These are phyloP conservation scores for Candida nemodendra DNA, from an alignment of 805 yeast species.

Conservation along the genomic window DNA sequence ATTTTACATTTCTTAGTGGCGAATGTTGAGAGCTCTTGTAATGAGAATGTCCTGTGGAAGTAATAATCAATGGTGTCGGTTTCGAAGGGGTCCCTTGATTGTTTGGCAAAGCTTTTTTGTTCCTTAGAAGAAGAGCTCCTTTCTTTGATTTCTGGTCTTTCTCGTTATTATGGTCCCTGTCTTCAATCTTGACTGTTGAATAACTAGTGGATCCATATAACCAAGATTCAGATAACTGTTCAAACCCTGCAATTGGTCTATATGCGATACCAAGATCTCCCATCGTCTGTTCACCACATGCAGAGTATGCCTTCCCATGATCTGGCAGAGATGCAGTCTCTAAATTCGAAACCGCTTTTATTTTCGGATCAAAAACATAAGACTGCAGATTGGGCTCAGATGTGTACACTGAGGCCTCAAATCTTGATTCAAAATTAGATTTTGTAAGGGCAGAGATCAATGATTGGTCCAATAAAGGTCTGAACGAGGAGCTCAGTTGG, in stretches of 20 bases:
- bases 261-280: background rate
- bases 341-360: background rate
- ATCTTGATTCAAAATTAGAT: background rate
- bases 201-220: no score
- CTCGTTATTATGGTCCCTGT: no score
- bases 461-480: background rate
- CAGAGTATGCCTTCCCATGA: no score
- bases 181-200: no score
- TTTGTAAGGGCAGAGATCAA: background rate
- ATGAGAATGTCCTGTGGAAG: background rate
- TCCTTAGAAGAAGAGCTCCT: background rate
- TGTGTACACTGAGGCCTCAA: background rate
- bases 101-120: background rate
- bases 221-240: background rate
- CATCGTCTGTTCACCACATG: background rate
- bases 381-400: background rate
- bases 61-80: background rate
- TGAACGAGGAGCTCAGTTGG: background rate
- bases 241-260: background rate
- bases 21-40: slow-evolving; percentile 8
- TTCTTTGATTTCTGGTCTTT: no score
- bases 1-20: slow-evolving; percentile 9
- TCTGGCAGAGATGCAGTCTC: background rate
- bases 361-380: background rate
- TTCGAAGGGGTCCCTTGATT: background rate